phyloP scores from a whole-genome alignment of 2,329 filamentous ascomycete genomes.

The Hypoxylon sp. region DNA sequence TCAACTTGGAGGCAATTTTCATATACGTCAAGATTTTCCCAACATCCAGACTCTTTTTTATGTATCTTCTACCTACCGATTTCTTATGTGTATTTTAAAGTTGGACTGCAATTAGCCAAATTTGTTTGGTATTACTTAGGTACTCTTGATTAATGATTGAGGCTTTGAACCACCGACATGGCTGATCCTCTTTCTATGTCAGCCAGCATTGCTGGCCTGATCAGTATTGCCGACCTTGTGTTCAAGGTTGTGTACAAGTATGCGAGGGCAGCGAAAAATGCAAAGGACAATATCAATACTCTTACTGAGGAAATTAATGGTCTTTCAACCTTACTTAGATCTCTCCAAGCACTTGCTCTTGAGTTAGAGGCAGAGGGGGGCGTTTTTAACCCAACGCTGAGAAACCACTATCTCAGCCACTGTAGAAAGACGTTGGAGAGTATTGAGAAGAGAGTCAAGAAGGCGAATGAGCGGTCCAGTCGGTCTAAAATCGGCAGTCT shows the following conservation, averaged over 20 bases:
- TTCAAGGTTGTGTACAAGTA: neutral
- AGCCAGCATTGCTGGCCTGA: neutral
- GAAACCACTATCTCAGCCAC: neutral
- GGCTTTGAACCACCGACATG: neutral
- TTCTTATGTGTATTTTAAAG: neutral
- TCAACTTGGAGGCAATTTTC: too few species aligned
- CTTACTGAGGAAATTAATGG: neutral
- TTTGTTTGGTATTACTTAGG: neutral
- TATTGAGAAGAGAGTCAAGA: neutral
- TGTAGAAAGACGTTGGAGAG: neutral
- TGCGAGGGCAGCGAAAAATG: neutral
- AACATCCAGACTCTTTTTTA: neutral
- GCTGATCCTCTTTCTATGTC: neutral
- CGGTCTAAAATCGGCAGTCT: too few species aligned
- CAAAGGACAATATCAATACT: neutral
- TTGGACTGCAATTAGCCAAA: neutral
- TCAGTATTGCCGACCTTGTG: neutral
- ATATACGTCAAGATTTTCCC: neutral
- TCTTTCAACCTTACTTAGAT: neutral
- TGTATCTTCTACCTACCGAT: too few species aligned
- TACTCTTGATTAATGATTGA: neutral
- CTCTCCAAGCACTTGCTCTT: neutral
- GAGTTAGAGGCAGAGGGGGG: neutral
- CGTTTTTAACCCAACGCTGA: neutral
- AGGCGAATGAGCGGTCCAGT: neutral